phyloP scores from a whole-genome alignment of 306 rosid species.

The Quercus ilex region DNA sequence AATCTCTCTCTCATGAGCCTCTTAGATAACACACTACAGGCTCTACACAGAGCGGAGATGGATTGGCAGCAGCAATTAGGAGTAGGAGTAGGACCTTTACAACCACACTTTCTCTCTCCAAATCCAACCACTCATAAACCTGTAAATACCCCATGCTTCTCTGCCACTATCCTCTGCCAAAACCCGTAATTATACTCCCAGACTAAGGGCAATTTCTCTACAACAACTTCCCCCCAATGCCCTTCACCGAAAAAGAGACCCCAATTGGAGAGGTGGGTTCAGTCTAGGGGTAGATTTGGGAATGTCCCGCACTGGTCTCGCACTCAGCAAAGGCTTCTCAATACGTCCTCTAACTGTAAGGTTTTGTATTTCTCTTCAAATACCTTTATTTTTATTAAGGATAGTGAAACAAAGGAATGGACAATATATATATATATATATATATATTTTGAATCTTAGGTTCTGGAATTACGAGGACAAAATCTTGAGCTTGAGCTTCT shows the following conservation, averaged over 20 bases:
- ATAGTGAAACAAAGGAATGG: no score
- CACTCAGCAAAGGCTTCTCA: slow-evolving; percentile 81
- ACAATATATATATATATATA: no score
- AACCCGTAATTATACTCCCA: background rate
- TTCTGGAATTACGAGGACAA: slow-evolving; percentile 79
- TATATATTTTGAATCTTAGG: slow-evolving; percentile 27
- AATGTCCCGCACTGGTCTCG: slow-evolving; percentile 75
- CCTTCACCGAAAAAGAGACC: slow-evolving; percentile 50
- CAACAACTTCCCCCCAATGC: slow-evolving; percentile 81
- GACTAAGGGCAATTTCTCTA: slow-evolving; percentile 21
- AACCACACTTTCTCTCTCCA: no score
- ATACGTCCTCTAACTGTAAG: slow-evolving; percentile 69
- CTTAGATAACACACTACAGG: no score
- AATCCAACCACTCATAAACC: background rate
- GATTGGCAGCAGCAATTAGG: no score
- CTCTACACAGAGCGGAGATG: no score
- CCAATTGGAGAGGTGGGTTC: slow-evolving; percentile 83
- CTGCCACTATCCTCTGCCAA: background rate
- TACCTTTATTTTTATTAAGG: no score
- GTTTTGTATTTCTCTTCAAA: background rate
- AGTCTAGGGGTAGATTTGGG: slow-evolving; percentile 88
- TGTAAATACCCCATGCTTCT: slow-evolving; percentile 6
- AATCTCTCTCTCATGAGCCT: no score
- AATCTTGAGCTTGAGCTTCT: slow-evolving; percentile 73
- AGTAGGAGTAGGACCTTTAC: no score